Evolutionary conservation across 106 monocot species (phyloP).

Genomic region (Iris macrosiphon): DNA sequence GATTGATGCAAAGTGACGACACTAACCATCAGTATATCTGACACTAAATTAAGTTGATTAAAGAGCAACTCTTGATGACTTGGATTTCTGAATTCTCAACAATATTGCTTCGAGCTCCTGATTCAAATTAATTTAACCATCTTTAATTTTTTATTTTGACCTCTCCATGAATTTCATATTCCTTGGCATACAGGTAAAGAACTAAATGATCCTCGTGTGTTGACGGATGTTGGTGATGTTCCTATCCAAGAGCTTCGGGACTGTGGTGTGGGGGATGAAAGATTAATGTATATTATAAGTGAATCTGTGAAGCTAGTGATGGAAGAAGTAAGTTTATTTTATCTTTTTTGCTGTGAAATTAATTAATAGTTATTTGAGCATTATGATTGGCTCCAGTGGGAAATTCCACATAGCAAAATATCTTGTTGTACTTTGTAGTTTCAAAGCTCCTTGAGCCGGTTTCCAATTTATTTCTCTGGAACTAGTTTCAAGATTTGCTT

Average conservation of each 20-base stretch:
- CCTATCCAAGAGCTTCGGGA: slow-evolving; percentile 95
- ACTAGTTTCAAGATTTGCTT: no score
- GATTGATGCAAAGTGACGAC: no score
- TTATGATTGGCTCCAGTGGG: background rate
- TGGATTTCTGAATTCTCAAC: no score
- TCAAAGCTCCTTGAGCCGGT: no score
- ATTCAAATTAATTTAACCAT: no score
- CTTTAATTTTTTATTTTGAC: no score
- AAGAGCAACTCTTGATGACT: no score
- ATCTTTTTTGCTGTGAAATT: background rate
- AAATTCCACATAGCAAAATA: background rate
- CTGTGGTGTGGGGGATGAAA: slow-evolving; percentile 86
- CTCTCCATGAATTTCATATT: background rate
- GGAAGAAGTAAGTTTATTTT: slow-evolving; percentile 69
- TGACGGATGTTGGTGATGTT: slow-evolving; percentile 97
- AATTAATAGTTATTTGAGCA: no score
- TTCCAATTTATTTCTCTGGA: no score
- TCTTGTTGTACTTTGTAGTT: background rate
- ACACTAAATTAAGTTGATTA: no score
- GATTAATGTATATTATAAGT: slow-evolving; percentile 78
- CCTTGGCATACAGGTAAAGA: slow-evolving; percentile 64
- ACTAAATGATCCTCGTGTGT: slow-evolving; percentile 87
- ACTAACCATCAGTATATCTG: no score
- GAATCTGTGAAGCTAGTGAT: slow-evolving; percentile 94
- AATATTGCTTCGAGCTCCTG: no score